Base-by-base conservation (phyloP, 2,329 filamentous ascomycete genomes). In the Fusarium succisae region DNA sequence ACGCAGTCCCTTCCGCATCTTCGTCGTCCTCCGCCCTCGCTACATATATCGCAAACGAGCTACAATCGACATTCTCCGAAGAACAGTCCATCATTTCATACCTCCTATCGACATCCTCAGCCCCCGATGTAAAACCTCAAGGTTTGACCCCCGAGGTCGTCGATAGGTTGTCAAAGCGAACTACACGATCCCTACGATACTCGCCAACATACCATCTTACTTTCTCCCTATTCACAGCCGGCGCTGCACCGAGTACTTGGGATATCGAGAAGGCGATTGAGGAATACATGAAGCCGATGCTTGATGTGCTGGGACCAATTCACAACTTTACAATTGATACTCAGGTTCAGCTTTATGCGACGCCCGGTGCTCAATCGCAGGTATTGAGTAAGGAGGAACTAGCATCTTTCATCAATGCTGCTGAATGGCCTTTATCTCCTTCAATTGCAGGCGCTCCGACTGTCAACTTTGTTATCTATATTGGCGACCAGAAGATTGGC, bases 261-360 rank as follows among this genome's bases (percentile, higher is more conserved):
- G 94, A 97, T 59, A 94, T 98, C 57, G 93, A 98, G 74, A 84
- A 88, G 41, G 95, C 96, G 1, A 88, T 98, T 15, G 88, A 92
- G 30, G 89, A 93, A 74, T 96, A 97, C 82, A 91, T 99, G 82
- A 86, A 90, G 60, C 96, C 96, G 1, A 87, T 98, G 53, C 87
- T 99, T 0, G 88, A 93, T 48, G 91, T 94, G 32, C 89, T 98
- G 35, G 89, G 91, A 0, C 88, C 92, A 2, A 97, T 98, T 74
- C 96, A 95, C 85, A 96, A 97, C 81, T 98, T 99, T 79, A 98
- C 95, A 20, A 92, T 98, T 56, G 95, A 98, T 80, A 97, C 95
- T 0, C 96, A 99, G 83, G 93, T 99, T 6, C 96, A 99, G 83
- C 88, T 98, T 0, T 98, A 98, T 80, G 96, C 96, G n/a, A 84